A percentile compares a stretch with the other conserved stretches of the same genome.
Conservation (phyloP, 345 rosid species). For the Arabis hirsuta region DNA sequence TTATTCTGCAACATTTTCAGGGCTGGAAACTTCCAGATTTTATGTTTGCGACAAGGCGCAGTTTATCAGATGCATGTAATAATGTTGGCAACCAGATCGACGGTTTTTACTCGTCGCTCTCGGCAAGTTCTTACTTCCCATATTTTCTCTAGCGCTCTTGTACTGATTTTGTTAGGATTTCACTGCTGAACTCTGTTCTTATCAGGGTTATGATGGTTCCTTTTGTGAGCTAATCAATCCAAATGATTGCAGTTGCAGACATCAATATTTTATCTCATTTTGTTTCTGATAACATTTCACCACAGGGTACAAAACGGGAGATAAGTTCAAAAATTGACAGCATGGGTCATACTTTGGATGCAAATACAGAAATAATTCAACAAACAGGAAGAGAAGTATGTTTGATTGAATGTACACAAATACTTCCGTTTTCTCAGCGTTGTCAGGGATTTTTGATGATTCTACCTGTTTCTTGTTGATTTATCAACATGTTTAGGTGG, state of each 20-base stretch:
- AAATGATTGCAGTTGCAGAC: not conserved
- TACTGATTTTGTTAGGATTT: slow-evolving; percentile 3
- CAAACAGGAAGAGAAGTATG: slow-evolving; percentile 70
- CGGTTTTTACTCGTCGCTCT: slow-evolving; percentile 67
- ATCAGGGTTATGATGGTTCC: slow-evolving; percentile 21
- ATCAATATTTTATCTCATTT: slow-evolving; percentile 14
- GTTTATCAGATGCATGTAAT: slow-evolving; percentile 83
- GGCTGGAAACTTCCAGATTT: slow-evolving; percentile 96
- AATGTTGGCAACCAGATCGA: slow-evolving; percentile 78
- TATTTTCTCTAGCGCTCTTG: slow-evolving; percentile 2
- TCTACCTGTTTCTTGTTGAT: slow-evolving; percentile 27
- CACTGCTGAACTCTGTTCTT: not conserved
- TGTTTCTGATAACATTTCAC: slow-evolving; percentile 11
- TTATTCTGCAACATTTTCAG: slow-evolving; percentile 48
- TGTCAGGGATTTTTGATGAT: slow-evolving; percentile 18
- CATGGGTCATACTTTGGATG: slow-evolving; percentile 58
- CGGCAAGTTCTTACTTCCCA: slow-evolving; percentile 50
- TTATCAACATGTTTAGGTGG: slow-evolving; percentile 48
- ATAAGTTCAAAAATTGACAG: slow-evolving; percentile 61
- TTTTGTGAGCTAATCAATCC: slow-evolving; percentile 6
- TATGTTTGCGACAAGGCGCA: slow-evolving; percentile 92
- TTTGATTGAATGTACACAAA: slow-evolving; percentile 21
- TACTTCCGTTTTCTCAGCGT: not conserved
- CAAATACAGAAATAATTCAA: slow-evolving; percentile 56
- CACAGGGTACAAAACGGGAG: slow-evolving; percentile 66